Evolutionary conservation across 2,329 filamentous ascomycete species (phyloP).

Genomic region (Exophiala sp.): DNA sequence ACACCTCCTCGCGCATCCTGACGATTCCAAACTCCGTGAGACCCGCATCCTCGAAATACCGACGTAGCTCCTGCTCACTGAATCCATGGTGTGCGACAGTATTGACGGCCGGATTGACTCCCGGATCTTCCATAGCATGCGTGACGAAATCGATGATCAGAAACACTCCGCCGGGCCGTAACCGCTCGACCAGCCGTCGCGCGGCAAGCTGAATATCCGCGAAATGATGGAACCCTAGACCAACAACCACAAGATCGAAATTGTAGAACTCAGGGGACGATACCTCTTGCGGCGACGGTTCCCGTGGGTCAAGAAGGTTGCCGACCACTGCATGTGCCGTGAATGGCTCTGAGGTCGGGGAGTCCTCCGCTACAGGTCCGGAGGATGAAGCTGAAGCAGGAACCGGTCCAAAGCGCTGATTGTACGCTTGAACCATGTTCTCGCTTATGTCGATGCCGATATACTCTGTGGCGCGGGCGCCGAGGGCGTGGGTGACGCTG

Average conservation of each 20-base stretch:
- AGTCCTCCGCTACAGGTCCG: too few relatives aligned
- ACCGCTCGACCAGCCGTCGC: conserved; percentile 52
- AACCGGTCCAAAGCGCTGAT: conserved; percentile 46
- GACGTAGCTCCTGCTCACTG: conserved; percentile 51
- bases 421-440: conserved; percentile 65
- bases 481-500: conserved; percentile 46
- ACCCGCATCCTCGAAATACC: conserved; percentile 60
- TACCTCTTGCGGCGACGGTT: conserved; percentile 50
- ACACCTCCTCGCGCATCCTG: conserved; percentile 20
- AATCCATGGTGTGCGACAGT: conserved; percentile 65
- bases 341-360: conserved; percentile 39
- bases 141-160: conserved; percentile 63
- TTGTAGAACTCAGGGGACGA: conserved; percentile 56
- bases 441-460: conserved; percentile 65
- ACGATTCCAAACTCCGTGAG: conserved; percentile 33
- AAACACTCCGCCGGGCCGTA: conserved; percentile 61
- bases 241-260: conserved; percentile 63
- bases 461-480: conserved; percentile 56
- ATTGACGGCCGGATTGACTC: conserved; percentile 36
- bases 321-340: conserved; percentile 36
- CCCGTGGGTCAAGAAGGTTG: conserved; percentile 45
- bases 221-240: conserved; percentile 62
- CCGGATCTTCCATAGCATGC: conserved; percentile 36
- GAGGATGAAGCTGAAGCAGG: too few relatives aligned
- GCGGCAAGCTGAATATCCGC: conserved; percentile 58